Base-by-base conservation (phyloP, 495 filamentous ascomycete species). In the Trichocladium antarcticum region DNA sequence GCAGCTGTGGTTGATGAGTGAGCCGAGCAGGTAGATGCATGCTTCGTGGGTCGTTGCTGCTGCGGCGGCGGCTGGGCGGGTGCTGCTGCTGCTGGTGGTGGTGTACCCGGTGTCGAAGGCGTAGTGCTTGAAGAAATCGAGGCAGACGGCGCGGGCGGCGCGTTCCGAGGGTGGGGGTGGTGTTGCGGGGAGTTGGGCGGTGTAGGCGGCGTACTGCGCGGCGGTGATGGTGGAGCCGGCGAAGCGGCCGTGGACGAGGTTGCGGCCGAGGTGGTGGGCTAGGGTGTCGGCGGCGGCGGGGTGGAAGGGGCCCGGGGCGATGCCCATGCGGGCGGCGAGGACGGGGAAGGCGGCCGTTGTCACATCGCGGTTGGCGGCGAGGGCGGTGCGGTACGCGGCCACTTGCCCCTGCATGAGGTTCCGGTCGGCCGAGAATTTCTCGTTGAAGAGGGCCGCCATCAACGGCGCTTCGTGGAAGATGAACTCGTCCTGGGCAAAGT, bases 1-100 rank as follows among this genome's bases (percentile, higher is more conserved):
- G 53, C 63, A 66, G 57, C 61, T 56, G 55, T 66, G 63, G 53
- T 66, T 66, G 44, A 66, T 48, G 11, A 66, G 55, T 17, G 56
- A 58, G 10, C 50, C 57, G 27, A 66, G 57, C 8, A 66, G 53
- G 49, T 64, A 66, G 32, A 66, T 27, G 29, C 44, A 51, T 0
- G 60, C 62, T 19, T 54, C 43, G 7, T 7, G 39, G 17, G 28
- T 32, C 5, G 21, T n/a, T 37, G 42, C 22, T 38, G 36, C 24
- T 14, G 27, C 11, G 2, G 6, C 14, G 16, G 53, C 12, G 6
- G 46, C 20, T 43, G 37, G 17, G 15, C 27, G n/a, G 34, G 4
- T 36, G 34, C 34, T 36, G 34, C 40, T 14, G 29, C 15, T 11
- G 12, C 31, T n/a, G n/a, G n/a, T n/a, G n/a, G n/a, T n/a, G n/a